phyloP scores from a whole-genome alignment of 106 monocot species.

The Dendrobium huoshanense region DNA sequence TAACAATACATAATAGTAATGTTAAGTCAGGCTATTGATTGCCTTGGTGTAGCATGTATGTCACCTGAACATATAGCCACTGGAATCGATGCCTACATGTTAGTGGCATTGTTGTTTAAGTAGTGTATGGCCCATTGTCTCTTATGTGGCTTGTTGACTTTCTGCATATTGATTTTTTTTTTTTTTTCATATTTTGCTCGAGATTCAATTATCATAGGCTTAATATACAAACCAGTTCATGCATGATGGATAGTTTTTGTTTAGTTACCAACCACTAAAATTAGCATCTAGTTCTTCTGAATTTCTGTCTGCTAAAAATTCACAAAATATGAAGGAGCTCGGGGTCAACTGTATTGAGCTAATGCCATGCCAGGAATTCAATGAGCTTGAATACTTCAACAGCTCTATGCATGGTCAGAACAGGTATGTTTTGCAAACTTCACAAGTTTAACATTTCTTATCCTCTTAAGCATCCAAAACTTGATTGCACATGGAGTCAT shows the following conservation, averaged over 20 bases:
- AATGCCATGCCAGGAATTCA: constrained; percentile 95
- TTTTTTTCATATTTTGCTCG: background rate
- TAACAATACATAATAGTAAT: background rate
- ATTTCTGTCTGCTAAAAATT: background rate
- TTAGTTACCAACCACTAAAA: background rate
- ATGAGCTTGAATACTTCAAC: constrained; percentile 75
- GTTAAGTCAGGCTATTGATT: background rate
- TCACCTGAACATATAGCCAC: background rate
- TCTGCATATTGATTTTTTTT: background rate
- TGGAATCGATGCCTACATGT: background rate
- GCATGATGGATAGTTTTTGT: background rate
- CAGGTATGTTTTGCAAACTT: constrained; percentile 32
- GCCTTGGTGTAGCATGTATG: background rate
- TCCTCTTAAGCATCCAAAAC: background rate
- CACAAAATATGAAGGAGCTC: constrained; percentile 47
- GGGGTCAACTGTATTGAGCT: constrained; percentile 89
- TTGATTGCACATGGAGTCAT: background rate
- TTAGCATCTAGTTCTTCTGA: background rate
- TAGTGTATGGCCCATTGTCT: background rate
- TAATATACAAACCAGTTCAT: background rate
- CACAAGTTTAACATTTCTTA: background rate
- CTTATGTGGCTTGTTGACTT: background rate
- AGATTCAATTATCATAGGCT: background rate
- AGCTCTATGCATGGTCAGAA: constrained; percentile 31
- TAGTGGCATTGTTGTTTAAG: background rate